phyloP scores from a whole-genome alignment of 352 stramenopile genomes.

The Thraustotheca clavata region DNA sequence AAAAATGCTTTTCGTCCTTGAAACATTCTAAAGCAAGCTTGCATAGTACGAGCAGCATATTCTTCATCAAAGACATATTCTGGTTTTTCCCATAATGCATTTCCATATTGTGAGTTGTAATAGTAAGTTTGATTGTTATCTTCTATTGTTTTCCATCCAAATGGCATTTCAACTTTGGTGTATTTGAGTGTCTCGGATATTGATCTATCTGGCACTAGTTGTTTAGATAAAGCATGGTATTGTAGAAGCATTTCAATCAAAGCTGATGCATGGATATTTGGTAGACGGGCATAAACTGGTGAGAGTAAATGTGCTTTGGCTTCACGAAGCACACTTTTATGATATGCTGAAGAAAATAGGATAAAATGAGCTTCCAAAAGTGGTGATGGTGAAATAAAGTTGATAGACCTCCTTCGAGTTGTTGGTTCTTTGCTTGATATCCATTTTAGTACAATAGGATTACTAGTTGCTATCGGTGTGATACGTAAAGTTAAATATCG shows the following conservation, averaged over 20 bases:
- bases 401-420: background rate
- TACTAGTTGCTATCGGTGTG: background rate
- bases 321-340: conserved; percentile 41
- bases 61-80: conserved; percentile 63
- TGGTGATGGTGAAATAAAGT: background rate
- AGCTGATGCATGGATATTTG: conserved; percentile 39
- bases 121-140: conserved; percentile 32
- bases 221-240: conserved; percentile 26
- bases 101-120: conserved; percentile 33
- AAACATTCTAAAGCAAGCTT: conserved; percentile 45
- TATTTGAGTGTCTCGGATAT: conserved; percentile 30
- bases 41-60: conserved; percentile 48
- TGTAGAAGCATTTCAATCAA: conserved; percentile 39
- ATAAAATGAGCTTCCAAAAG: background rate
- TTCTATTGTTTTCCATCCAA: conserved; percentile 50
- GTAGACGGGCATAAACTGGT: conserved; percentile 36
- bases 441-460: background rate
- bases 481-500: conserved; percentile 7
- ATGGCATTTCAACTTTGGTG: conserved; percentile 47
- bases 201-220: conserved; percentile 22
- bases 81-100: conserved; percentile 48
- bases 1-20: conserved; percentile 29
- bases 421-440: background rate
- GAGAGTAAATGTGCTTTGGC: conserved; percentile 46
- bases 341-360: conserved; percentile 31